phyloP scores from a whole-genome alignment of 805 yeast genomes.

The Candida dajiaensis region DNA sequence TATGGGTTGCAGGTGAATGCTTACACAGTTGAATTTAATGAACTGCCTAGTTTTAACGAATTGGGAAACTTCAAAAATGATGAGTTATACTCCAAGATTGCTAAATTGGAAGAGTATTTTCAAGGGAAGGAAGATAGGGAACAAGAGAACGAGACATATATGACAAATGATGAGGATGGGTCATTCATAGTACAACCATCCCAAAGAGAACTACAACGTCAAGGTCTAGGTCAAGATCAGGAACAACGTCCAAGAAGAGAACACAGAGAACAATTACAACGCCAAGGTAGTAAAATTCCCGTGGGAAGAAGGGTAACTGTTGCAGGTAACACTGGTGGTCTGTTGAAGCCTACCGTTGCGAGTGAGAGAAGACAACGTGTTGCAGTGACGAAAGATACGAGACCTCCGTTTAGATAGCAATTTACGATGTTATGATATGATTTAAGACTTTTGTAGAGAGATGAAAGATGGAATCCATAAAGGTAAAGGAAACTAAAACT shows the following conservation, averaged over 20 bases:
- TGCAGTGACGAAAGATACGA: conserved; percentile 10
- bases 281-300: conserved; percentile 9
- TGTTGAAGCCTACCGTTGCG: conserved; percentile 17
- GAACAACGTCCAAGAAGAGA: neutral
- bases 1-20: conserved; percentile 82
- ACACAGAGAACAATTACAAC: neutral
- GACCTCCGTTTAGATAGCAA: conserved; percentile 22
- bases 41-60: conserved; percentile 14
- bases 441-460: too few relatives aligned
- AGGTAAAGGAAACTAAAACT: neutral
- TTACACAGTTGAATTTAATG: conserved; percentile 72
- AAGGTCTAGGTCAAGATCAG: neutral
- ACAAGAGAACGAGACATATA: conserved; percentile 21
- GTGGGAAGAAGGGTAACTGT: conserved; percentile 6
- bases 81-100: conserved; percentile 17
- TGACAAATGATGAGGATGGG: conserved; percentile 27
- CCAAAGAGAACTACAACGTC: conserved; percentile 6
- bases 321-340: conserved; percentile 8
- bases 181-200: conserved; percentile 26
- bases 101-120: conserved; percentile 15
- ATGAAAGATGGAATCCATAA: neutral
- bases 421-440: neutral
- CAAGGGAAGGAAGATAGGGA: conserved; percentile 7
- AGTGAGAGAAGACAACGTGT: conserved; percentile 17
- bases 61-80: conserved; percentile 10